These are phyloP conservation scores for Flueggea neowawraea DNA, from an alignment of 441 rosid genomes.

Conservation along the genomic window DNA sequence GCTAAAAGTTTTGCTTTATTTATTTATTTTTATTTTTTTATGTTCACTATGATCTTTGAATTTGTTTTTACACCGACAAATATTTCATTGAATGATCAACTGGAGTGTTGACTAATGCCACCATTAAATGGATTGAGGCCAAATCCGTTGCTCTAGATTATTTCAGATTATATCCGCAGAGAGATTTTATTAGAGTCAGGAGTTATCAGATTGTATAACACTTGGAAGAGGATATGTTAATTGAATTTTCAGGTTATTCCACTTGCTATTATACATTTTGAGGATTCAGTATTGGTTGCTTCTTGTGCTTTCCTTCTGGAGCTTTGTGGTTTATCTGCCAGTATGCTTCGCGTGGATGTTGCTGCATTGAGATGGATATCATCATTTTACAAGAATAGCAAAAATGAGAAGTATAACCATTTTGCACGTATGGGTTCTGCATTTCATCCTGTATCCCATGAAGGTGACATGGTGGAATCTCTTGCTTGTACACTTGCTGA, in stretches of 20 bases:
- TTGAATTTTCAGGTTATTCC: conserved; percentile 73
- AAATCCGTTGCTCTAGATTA: too few species aligned
- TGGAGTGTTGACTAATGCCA: too few species aligned
- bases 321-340: conserved; percentile 93
- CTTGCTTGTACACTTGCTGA: conserved; percentile 93
- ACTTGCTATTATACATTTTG: conserved; percentile 89
- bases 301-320: conserved; percentile 89
- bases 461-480: conserved; percentile 68
- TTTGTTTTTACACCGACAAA: too few species aligned
- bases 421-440: conserved; percentile 57
- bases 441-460: conserved; percentile 53
- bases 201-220: too few species aligned
- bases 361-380: conserved; percentile 89
- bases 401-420: conserved; percentile 48
- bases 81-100: too few species aligned
- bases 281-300: conserved; percentile 83
- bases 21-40: too few species aligned
- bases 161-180: too few species aligned
- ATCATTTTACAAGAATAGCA: conserved; percentile 60
- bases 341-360: conserved; percentile 84
- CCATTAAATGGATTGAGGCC: too few species aligned
- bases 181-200: too few species aligned
- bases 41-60: too few species aligned
- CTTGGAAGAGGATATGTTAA: not conserved
- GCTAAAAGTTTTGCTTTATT: too few species aligned